Base-by-base conservation (phyloP, 495 filamentous ascomycete species). In the Aspergillus cristatus region DNA sequence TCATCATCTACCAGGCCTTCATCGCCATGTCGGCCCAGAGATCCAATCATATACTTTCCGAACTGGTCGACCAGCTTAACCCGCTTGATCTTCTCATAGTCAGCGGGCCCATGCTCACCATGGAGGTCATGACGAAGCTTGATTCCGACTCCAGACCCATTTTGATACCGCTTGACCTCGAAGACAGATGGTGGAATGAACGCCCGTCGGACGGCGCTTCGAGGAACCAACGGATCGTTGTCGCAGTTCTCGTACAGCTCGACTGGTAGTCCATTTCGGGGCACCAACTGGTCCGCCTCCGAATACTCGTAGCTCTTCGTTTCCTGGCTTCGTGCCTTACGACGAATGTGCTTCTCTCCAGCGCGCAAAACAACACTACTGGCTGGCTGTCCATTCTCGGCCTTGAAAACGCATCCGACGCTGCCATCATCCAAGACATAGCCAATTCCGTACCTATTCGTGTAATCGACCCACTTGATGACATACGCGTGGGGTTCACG, bases 401-500 rank as follows among this genome's bases (percentile, higher is more conserved):
- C 81, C 31, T 80, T 84, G 38, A 88, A 81, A 12, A 90, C 79
- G 46, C 83, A 87, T 3, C 84, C 86, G 26, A 88, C 79, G 35
- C 80, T 86, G 7, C 86, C 85, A 51, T 91, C 84, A 34, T 82
- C 85, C 22, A 94, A 59, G 28, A 89, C 84, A 45, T 93, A 94
- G 3, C 86, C 86, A 28, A 90, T 71, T 1, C 86, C 86, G 49
- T 87, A 89, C 46, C 86, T 85, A 57, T 91, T 91, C 17, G 86
- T 87, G 47, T 91, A 94, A 48, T 94, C 86, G n/a, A 94, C 86
- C 86, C 86, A 94, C 53, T 90, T 91, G 15, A 87, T 80, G 15
- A 94, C 83, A 49, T 70, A 70, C 14, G 63, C 44, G 33, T 70
- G 66, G 1, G 66, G 63, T 12, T 57, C 41, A 26, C 61, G 53